These are phyloP conservation scores for Fraxinus latifolia DNA, from an alignment of 305 asterid genomes.

Conservation along the genomic window DNA sequence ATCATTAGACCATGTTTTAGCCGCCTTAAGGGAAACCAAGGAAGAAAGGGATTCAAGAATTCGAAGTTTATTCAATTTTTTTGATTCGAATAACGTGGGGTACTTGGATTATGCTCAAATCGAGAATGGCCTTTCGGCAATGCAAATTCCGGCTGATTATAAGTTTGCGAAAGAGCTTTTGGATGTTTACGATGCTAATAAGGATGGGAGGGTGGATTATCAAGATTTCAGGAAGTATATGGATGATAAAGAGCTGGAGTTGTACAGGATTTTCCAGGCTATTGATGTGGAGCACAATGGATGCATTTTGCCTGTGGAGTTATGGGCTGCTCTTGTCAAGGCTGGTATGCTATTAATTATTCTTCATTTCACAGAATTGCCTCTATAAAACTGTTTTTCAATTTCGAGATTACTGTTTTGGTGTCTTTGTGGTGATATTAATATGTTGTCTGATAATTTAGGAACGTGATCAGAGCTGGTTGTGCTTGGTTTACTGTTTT, in stretches of 20 bases:
- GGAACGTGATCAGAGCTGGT: neutral
- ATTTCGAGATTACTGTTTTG: neutral
- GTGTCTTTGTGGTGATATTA: neutral
- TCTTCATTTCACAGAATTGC: neutral
- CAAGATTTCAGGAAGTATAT: constrained; percentile 90
- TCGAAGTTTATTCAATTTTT: constrained; percentile 66
- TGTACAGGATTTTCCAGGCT: constrained; percentile 89
- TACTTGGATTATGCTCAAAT: constrained; percentile 67
- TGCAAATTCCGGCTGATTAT: constrained; percentile 91
- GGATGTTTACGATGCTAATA: constrained; percentile 76
- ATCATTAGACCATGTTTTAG: constrained; percentile 79
- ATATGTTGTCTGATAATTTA: neutral
- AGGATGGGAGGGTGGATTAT: constrained; percentile 91
- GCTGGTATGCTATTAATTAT: constrained; percentile 60
- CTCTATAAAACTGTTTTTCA: neutral
- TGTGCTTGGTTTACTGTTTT: neutral
- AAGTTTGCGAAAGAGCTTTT: constrained; percentile 96
- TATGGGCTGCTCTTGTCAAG: constrained; percentile 91
- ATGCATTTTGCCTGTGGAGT: constrained; percentile 95
- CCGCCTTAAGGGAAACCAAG: constrained; percentile 75
- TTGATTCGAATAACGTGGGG: constrained; percentile 67
- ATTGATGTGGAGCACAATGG: constrained; percentile 98
- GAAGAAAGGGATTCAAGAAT: constrained; percentile 84
- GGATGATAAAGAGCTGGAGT: constrained; percentile 96
- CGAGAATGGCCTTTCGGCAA: constrained; percentile 80